phyloP scores from a whole-genome alignment of 352 stramenopile species.

The Globisporangium takayamanum region DNA sequence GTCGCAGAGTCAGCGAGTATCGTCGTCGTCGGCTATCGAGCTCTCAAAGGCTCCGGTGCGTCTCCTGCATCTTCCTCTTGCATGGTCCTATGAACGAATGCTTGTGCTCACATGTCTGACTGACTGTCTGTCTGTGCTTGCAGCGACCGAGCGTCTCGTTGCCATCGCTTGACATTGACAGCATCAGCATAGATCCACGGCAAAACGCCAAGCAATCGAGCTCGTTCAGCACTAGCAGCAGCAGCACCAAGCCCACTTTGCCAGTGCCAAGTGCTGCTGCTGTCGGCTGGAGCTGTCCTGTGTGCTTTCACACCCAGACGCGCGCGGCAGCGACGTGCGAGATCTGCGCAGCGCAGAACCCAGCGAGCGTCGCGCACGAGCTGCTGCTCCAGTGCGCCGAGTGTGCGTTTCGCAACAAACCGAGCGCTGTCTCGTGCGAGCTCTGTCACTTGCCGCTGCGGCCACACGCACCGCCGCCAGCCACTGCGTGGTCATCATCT shows the following conservation, averaged over 20 bases:
- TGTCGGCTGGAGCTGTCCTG: conserved; percentile 43
- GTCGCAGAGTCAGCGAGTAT: too few species aligned
- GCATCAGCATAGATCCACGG: not conserved
- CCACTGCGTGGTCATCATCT: not conserved
- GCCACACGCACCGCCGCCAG: not conserved
- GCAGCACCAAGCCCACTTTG: not conserved
- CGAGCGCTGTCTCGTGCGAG: conserved; percentile 35
- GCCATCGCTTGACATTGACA: conserved; percentile 2
- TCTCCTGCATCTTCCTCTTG: not conserved
- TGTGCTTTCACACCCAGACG: conserved; percentile 71
- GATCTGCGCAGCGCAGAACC: conserved; percentile 72
- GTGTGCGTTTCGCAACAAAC: conserved; percentile 62
- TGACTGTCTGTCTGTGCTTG: not conserved
- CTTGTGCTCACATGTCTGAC: not conserved
- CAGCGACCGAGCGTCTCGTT: conserved; percentile 7
- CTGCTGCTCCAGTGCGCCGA: conserved; percentile 50
- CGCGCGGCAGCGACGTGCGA: conserved; percentile 39
- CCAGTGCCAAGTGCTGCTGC: not conserved
- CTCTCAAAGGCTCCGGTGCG: not conserved
- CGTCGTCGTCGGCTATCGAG: not conserved
- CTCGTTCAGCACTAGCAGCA: not conserved
- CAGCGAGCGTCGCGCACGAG: conserved; percentile 40
- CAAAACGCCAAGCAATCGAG: not conserved
- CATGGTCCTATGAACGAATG: not conserved
- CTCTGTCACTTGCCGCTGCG: conserved; percentile 43